Percentiles rank a stretch among this genome's conserved stretches.
These are phyloP conservation scores for Salix exigua DNA, from an alignment of 345 rosid genomes.

Conservation along the genomic window DNA sequence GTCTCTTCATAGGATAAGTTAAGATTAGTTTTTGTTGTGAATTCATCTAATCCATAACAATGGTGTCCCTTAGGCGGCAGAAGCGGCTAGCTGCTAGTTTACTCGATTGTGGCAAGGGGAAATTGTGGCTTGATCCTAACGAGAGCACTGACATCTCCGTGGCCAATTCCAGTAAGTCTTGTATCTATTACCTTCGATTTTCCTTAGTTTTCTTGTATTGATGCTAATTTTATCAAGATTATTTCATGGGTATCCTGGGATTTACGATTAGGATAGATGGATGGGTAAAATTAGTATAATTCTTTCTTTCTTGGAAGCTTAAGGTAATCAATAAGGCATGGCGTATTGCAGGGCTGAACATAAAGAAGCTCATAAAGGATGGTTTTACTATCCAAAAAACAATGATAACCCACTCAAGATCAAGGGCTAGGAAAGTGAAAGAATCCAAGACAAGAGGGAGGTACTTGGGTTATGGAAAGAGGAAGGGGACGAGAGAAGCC, in stretches of 20 bases:
- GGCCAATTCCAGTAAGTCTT: constrained; percentile 61
- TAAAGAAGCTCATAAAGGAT: constrained; percentile 44
- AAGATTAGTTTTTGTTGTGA: no score
- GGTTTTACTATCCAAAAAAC: constrained; percentile 95
- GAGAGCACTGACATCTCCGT: constrained; percentile 58
- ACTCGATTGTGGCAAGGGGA: constrained; percentile 55
- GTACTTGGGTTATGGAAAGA: constrained; percentile 92
- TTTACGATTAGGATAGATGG: no score
- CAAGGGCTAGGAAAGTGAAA: constrained; percentile 78
- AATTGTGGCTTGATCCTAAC: constrained; percentile 70
- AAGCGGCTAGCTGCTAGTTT: constrained; percentile 73
- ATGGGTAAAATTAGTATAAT: no score
- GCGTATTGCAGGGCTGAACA: constrained; percentile 47
- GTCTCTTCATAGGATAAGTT: no score
- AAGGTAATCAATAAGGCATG: no score
- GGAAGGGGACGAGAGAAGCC: constrained; percentile 93
- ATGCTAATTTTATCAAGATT: no score
- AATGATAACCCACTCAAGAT: constrained; percentile 88
- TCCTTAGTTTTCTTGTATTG: background rate
- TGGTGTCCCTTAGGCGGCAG: constrained; percentile 85
- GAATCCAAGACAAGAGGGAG: constrained; percentile 91
- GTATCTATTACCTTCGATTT: background rate
- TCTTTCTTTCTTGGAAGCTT: no score
- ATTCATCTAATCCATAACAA: constrained; percentile 2
- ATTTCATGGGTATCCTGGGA: no score